These are phyloP conservation scores for Toxicodendron radicans DNA, from an alignment of 345 rosid genomes.

Conservation along the genomic window DNA sequence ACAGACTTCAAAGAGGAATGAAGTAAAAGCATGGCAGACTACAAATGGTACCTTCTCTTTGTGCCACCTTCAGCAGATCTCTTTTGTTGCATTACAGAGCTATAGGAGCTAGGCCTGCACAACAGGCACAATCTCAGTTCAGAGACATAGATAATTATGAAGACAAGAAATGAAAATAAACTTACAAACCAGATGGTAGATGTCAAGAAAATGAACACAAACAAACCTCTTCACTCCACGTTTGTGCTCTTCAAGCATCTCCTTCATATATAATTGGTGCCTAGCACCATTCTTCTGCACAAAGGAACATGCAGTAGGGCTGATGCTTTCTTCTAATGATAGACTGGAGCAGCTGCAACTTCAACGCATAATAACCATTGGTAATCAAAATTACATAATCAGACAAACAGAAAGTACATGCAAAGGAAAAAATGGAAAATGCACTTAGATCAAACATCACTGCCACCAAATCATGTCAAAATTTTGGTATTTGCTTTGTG, in stretches of 20 bases:
- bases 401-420: slow-evolving; percentile 2
- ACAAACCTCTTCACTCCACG: slow-evolving; percentile 54
- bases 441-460: background rate
- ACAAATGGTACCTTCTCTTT: slow-evolving; percentile 56
- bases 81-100: slow-evolving; percentile 46
- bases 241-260: slow-evolving; percentile 39
- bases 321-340: slow-evolving; percentile 37
- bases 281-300: slow-evolving; percentile 30
- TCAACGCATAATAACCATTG: slow-evolving; percentile 8
- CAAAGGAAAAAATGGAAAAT: background rate
- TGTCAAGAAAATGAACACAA: slow-evolving; percentile 6
- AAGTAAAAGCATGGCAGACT: slow-evolving; percentile 16
- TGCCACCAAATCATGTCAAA: background rate
- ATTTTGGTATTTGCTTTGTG: background rate
- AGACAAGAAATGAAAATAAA: background rate
- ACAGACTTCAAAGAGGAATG: background rate
- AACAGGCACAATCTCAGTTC: slow-evolving; percentile 18
- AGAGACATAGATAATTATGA: background rate
- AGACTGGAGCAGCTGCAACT: slow-evolving; percentile 43
- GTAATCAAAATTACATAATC: background rate
- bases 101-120: slow-evolving; percentile 50
- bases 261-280: slow-evolving; percentile 30
- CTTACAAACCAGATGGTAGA: background rate
- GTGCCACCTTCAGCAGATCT: slow-evolving; percentile 61
- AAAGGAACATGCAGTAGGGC: slow-evolving; percentile 36